Evolutionary conservation across 495 filamentous ascomycete genomes (phyloP).

Genomic region (Aspergillus ellipticus): DNA sequence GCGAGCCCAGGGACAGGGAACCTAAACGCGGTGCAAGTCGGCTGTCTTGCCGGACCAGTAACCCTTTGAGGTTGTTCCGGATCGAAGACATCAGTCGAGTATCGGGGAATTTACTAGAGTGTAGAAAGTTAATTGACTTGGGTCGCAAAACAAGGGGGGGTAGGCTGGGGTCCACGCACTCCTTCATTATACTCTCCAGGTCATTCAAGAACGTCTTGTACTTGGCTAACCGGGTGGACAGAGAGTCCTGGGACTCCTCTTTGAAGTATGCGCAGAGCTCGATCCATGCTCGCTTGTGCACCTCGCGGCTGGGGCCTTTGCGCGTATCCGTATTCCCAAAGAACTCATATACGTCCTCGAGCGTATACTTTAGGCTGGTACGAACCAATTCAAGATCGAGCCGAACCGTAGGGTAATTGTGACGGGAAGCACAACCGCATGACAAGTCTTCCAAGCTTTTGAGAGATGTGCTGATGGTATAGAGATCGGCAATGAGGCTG

Average conservation of each 20-base stretch:
- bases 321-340: conserved; percentile 44
- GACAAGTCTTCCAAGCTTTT: conserved; percentile 41
- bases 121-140: conserved; percentile 1
- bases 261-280: conserved; percentile 48
- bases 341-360: conserved; percentile 50
- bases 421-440: conserved; percentile 28
- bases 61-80: conserved; percentile 30
- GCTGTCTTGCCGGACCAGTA: conserved; percentile 38
- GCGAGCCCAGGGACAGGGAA: conserved; percentile 32
- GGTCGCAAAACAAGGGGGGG: background rate
- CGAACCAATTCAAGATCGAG: conserved; percentile 44
- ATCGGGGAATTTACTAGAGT: conserved; percentile 27
- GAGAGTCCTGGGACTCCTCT: conserved; percentile 44
- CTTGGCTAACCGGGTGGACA: conserved; percentile 49
- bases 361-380: conserved; percentile 48
- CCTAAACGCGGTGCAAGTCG: conserved; percentile 33
- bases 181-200: conserved; percentile 43
- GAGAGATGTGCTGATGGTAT: conserved; percentile 49
- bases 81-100: conserved; percentile 28
- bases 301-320: conserved; percentile 30
- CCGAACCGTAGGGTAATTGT: conserved; percentile 32
- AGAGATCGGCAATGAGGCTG: conserved; percentile 50
- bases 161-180: conserved; percentile 31
- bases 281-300: conserved; percentile 51
- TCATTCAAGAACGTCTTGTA: conserved; percentile 52